A percentile compares a stretch with the other conserved stretches of the same genome.
phyloP scores from a whole-genome alignment of 371 early-diverging fungal genomes.

The Mortierella sp. region DNA sequence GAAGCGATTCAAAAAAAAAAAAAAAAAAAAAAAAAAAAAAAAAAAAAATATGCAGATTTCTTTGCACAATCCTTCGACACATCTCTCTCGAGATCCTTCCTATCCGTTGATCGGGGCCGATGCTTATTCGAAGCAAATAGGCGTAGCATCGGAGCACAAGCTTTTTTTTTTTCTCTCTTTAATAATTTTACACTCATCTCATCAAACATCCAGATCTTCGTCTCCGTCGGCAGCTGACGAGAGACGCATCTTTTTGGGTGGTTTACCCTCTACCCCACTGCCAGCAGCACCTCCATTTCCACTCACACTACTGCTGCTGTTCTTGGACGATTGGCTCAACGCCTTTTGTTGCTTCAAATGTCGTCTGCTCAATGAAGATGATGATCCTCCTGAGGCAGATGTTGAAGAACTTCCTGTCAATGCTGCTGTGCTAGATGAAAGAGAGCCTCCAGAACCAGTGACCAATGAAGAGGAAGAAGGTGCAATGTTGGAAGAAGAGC shows the following conservation, averaged over 20 bases:
- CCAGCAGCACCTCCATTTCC: slow-evolving; percentile 7
- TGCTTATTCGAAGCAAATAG: no score
- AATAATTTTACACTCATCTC: not conserved
- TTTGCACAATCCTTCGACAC: not conserved
- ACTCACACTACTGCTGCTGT: no score
- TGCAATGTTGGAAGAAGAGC: slow-evolving; percentile 12
- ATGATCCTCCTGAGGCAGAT: slow-evolving; percentile 1
- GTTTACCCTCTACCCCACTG: slow-evolving; percentile 29
- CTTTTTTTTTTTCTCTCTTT: not conserved
- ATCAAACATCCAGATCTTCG: slow-evolving; percentile 47
- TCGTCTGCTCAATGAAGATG: slow-evolving; percentile 36
- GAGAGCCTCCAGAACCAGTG: not conserved
- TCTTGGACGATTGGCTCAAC: not conserved
- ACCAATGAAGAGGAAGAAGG: slow-evolving; percentile 9
- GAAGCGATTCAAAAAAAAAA: not conserved
- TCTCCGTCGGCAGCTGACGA: slow-evolving; percentile 47
- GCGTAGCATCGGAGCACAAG: not conserved
- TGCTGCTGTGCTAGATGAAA: no score
- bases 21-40: not conserved
- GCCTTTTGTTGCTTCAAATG: slow-evolving; percentile 45
- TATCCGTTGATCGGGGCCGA: no score
- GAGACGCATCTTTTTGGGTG: slow-evolving; percentile 44
- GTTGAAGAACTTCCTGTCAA: no score
- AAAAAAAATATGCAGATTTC: no score
- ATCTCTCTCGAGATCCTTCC: no score